Evolutionary conservation across 2,329 filamentous ascomycete species (phyloP), one percentile per base, ranked within the genome.

Genomic region (Fonsecaea pugnacius): DNA sequence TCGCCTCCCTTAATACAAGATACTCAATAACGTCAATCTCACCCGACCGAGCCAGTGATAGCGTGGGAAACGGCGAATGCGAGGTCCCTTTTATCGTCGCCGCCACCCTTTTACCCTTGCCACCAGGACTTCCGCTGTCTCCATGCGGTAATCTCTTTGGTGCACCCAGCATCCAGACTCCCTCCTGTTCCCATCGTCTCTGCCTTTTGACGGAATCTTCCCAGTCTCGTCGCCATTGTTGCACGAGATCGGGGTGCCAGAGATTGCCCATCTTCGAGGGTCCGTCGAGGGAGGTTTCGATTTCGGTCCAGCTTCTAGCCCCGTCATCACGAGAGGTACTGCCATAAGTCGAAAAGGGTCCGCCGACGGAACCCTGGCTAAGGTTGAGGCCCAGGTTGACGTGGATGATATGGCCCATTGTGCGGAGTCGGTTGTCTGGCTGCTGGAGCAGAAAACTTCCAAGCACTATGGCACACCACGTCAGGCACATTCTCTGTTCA

Each of bases 351-450:
- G 16, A 3, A 18, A 18, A n/a, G 2, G 6, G 36, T 12, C 27
- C 10, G 27, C 27, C 46, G 16, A 8, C 16, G 14, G 12, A 24
- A 43, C 21, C 48, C 4, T 30, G 6, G 16, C 40, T 36, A n/a
- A 62, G 43, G 32, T 33, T 30, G 5, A 56, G 36, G 21, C 52
- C n/a, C 2, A 63, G 52, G 52, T 58, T 67, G 32, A 64, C 30
- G 24, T 60, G 60, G n/a, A 63, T 48, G 56, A 67, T 60, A 35
- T 67, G 64, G n/a, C 64, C 64, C 35, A 64, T 67, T 8, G 50
- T 56, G 14, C 61, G 60, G 1, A 67, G 33, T 27, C 54, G 53
- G 40, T 51, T 54, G 51, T 61, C 56, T 14, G 21, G 18, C 9
- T 64, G 54, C 10, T 58, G 48, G 8, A 58, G 32, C 8, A 67